phyloP scores from a whole-genome alignment of 2,329 filamentous ascomycete genomes.

The Aspergillus pseudoterreus region DNA sequence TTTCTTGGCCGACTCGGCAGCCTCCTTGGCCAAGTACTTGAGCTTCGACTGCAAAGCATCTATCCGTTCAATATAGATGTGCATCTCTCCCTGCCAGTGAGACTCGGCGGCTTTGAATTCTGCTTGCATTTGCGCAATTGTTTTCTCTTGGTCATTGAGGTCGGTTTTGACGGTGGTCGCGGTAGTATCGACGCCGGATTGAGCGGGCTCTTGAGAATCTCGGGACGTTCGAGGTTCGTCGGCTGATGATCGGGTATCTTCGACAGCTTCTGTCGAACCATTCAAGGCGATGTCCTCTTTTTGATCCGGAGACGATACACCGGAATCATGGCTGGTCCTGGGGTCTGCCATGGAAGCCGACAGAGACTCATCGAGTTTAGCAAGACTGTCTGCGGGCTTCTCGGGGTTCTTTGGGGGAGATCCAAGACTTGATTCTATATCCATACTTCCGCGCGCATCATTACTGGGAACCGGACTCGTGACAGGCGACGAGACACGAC shows the following conservation, averaged over 20 bases:
- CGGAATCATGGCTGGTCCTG: slow-evolving; percentile 31
- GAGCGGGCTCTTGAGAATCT: slow-evolving; percentile 14
- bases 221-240: slow-evolving; percentile 4
- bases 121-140: slow-evolving; percentile 48
- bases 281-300: slow-evolving; percentile 18
- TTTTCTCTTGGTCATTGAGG: slow-evolving; percentile 38
- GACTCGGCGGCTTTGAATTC: slow-evolving; percentile 50
- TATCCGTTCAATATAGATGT: slow-evolving; percentile 80
- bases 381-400: slow-evolving; percentile 14
- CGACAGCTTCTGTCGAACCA: neutral
- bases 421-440: slow-evolving; percentile 27
- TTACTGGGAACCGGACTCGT: slow-evolving; percentile 49
- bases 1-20: slow-evolving; percentile 70
- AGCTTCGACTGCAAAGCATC: slow-evolving; percentile 90
- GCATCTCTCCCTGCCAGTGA: slow-evolving; percentile 75
- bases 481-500: slow-evolving; percentile 50
- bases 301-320: slow-evolving; percentile 19
- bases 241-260: neutral
- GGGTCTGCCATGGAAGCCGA: slow-evolving; percentile 9
- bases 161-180: slow-evolving; percentile 8
- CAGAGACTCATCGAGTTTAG: slow-evolving; percentile 5
- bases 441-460: slow-evolving; percentile 37
- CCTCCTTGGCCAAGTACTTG: slow-evolving; percentile 78
- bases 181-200: slow-evolving; percentile 14
- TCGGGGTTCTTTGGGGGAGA: slow-evolving; percentile 19